Base-by-base conservation (phyloP, 78 protist species). In the Guillardia theta region DNA sequence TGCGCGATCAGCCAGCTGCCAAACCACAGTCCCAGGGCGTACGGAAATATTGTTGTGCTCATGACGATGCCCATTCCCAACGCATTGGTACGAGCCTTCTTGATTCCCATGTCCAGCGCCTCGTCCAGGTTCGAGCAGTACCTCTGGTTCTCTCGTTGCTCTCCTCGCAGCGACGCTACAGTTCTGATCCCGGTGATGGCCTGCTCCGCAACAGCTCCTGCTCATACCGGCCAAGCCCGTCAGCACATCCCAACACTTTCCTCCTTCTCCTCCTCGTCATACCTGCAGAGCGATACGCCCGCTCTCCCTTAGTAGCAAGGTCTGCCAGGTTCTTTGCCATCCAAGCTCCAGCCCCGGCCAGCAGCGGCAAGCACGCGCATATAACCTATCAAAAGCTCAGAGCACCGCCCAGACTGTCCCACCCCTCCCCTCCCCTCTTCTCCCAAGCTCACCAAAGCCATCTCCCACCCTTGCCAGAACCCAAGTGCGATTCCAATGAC, bases 21-120 rank as follows among this genome's bases (percentile, higher is more conserved):
- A 64, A 87, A 87, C 92, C 92, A 87, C 46, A 87, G 15, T n/a
- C 46, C 92, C 70, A 87, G 92, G 30, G 64, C 92, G 64, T 87
- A 87, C 64, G 92, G 10, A 64, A 53, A 27, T 36, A 87, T 30
- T 41, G 48, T 1, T 22, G n/a, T 0, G 64, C 64, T 4, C 92
- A 87, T 87, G 46, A 48, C 43, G 50, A 87, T 27, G 58, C 92
- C 92, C 47, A 87, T 8, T 33, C 64, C 54, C 19, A 48, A 44
- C 4, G 70, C 92, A 41, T 19, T n/a, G 64, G 64, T 12, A 36
- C 41, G 33, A 4, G 47, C 92, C 64, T 87, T 87, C 46, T 30
- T 19, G 39, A 87, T 22, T 0, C 92, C 92, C 45, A 8, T 19
- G 27, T 2, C 30, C 70, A 44, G 92, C 30, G 92, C 92, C 70